Percentiles rank a stretch among this genome's conserved stretches.
Evolutionary conservation across 164 flowering plant species (phyloP).

Genomic region (Brasenia schreberi): DNA sequence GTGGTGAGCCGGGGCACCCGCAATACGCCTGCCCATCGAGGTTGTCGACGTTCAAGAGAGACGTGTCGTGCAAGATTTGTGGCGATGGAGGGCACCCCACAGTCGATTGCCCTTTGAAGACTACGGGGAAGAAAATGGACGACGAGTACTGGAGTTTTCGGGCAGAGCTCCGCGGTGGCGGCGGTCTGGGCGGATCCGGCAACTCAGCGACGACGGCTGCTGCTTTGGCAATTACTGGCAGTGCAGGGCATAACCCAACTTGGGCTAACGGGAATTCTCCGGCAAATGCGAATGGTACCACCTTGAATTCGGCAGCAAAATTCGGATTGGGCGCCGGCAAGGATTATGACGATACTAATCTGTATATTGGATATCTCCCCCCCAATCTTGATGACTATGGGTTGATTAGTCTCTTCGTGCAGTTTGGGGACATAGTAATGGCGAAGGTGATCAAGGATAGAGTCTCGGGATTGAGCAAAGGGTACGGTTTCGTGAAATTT

Average conservation of each 20-base stretch:
- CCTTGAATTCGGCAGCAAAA: constrained; percentile 3
- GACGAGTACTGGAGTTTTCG: constrained; percentile 87
- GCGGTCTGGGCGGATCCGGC: not conserved
- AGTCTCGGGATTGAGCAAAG: constrained; percentile 68
- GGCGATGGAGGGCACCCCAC: constrained; percentile 98
- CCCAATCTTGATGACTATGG: constrained; percentile 86
- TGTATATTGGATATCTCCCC: constrained; percentile 85
- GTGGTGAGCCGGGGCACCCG: constrained; percentile 93
- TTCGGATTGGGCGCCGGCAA: constrained; percentile 16
- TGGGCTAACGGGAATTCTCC: constrained; percentile 44
- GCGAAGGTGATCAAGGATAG: constrained; percentile 95
- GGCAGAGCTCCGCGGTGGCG: constrained; percentile 66
- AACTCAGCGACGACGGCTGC: constrained; percentile 1
- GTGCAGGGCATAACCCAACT: constrained; percentile 31
- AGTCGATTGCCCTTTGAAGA: constrained; percentile 88
- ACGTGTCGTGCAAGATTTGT: constrained; percentile 78
- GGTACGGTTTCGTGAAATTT: constrained; percentile 97
- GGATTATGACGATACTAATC: constrained; percentile 77
- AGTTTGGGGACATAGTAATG: constrained; percentile 85
- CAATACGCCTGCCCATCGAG: constrained; percentile 90
- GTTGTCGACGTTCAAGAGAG: constrained; percentile 74
- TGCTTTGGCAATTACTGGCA: constrained; percentile 20
- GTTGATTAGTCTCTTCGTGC: constrained; percentile 53
- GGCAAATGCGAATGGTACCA: constrained; percentile 23
- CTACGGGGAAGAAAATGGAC: constrained; percentile 85